Base-by-base conservation (phyloP, 495 filamentous ascomycete genomes). In the Arthonia radiata region DNA sequence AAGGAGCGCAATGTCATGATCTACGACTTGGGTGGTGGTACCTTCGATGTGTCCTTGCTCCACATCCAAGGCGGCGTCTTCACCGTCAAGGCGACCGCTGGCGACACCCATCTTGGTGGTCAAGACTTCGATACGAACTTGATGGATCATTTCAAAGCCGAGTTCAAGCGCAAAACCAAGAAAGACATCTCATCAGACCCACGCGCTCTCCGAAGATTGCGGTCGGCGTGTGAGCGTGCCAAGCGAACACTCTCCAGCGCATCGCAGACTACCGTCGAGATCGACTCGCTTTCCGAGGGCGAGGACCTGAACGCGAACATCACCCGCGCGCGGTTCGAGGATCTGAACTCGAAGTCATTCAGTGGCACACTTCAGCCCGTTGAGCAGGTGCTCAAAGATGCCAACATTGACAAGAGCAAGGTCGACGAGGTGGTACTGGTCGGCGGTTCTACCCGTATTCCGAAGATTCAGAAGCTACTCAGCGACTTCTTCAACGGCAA, bases 1-100 rank as follows among this genome's bases (percentile, higher is more conserved):
- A 91, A 89, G 60, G 86, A 93, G 66, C 77, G 86, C 40, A 90
- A 97, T 52, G 89, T 94, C 38, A 67, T 97, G 37, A 94, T 97
- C 59, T 97, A 92, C 65, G 86, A 97, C 64, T 61, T 97, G 32
- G 89, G 86, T 65, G 86, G 89, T 66, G 86, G 86, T 64, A 94
- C 89, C 48, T 97, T 94, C 58, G 86, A 94, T 90, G 89, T 97
- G 11, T 93, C 83, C 27, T 79, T 94, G 29, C 64, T 94, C 28
- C 90, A 83, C 54, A 94, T 94, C 46, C 81, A 94, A 57, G 83
- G 90, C 56, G 86, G 86, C 68, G 89, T 94, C 53, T 94, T 94
- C 66, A 91, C 91, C 44, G 86, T 97, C 50, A 90, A 83, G 64
- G 76, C 86, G 18, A 94, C 86, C 35, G 86, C 89, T 43, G 86